Conservation (phyloP, 352 stramenopile genomes). For the Pythium diclinum region DNA sequence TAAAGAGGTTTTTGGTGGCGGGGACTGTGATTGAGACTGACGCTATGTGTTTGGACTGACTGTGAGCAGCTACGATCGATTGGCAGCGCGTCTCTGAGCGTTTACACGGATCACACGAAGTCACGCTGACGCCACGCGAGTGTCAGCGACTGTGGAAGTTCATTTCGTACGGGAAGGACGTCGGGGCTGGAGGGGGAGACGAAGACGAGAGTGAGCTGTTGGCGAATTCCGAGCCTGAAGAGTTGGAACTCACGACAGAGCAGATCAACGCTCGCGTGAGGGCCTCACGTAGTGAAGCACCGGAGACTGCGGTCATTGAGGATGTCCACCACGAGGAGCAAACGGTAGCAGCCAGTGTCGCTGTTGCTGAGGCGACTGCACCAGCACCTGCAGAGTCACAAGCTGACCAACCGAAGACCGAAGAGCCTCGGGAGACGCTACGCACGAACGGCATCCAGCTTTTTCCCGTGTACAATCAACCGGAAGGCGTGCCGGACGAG, state of each 20-base stretch:
- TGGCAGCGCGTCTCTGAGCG: conserved; percentile 46
- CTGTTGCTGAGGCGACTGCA: neutral
- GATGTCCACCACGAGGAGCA: neutral
- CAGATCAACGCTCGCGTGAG: conserved; percentile 12
- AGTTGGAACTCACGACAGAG: conserved; percentile 32
- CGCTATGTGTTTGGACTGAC: neutral
- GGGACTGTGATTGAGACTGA: neutral
- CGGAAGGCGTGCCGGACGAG: conserved; percentile 30
- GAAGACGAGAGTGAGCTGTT: conserved; percentile 27
- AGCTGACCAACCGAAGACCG: neutral
- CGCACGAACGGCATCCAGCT: conserved; percentile 23
- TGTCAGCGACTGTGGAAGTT: conserved; percentile 76
- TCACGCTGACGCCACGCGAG: conserved; percentile 34
- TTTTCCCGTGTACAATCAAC: conserved; percentile 49
- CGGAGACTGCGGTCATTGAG: neutral
- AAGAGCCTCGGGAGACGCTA: neutral
- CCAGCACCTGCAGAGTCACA: neutral
- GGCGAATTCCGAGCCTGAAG: conserved; percentile 51
- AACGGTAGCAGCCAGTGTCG: neutral
- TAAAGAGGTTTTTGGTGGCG: neutral
- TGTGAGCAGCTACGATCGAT: conserved; percentile 29
- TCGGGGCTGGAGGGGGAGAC: neutral
- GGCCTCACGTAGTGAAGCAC: neutral
- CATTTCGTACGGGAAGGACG: conserved; percentile 50
- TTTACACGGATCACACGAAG: conserved; percentile 37